Conservation (phyloP, 148 eudicot species). For the Cornus kousa region DNA sequence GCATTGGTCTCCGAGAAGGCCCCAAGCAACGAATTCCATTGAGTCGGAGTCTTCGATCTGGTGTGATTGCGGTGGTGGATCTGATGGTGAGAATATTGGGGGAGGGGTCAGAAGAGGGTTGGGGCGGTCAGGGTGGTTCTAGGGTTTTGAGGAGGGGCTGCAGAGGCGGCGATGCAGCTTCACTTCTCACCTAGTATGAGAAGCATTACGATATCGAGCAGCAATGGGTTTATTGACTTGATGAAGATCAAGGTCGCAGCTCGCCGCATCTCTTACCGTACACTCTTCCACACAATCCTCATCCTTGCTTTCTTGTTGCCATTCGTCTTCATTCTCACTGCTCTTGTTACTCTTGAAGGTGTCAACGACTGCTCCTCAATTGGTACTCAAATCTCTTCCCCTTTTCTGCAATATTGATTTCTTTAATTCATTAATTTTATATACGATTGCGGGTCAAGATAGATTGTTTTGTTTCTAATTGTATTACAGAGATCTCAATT, state of each 20-base stretch:
- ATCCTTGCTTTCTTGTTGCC: conserved; percentile 63
- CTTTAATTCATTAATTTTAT: not conserved
- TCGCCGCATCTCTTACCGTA: conserved; percentile 85
- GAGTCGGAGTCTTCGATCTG: not conserved
- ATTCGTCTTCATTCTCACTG: conserved; percentile 81
- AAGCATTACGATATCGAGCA: conserved; percentile 91
- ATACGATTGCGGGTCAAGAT: not conserved
- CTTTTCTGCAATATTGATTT: not conserved
- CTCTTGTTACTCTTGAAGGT: conserved; percentile 96
- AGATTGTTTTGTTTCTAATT: not conserved
- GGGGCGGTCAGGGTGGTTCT: conserved; percentile 19
- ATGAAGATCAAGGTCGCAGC: conserved; percentile 99
- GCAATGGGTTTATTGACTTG: conserved; percentile 71
- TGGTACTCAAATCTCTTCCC: conserved; percentile 38
- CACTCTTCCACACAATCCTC: conserved; percentile 81
- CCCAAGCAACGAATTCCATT: not conserved
- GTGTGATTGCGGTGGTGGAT: conserved; percentile 13
- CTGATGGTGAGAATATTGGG: conserved; percentile 28
- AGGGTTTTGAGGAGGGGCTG: conserved; percentile 11
- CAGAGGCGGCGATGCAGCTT: conserved; percentile 86
- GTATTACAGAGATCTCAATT: conserved; percentile 2
- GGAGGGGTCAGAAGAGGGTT: conserved; percentile 3
- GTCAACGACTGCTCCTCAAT: conserved; percentile 96
- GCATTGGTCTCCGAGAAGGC: conserved; percentile 16
- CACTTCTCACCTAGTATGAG: conserved; percentile 99